Percentiles rank a stretch among this genome's conserved stretches.
phyloP scores from a whole-genome alignment of 441 rosid species.

The Erysimum cheiri region DNA sequence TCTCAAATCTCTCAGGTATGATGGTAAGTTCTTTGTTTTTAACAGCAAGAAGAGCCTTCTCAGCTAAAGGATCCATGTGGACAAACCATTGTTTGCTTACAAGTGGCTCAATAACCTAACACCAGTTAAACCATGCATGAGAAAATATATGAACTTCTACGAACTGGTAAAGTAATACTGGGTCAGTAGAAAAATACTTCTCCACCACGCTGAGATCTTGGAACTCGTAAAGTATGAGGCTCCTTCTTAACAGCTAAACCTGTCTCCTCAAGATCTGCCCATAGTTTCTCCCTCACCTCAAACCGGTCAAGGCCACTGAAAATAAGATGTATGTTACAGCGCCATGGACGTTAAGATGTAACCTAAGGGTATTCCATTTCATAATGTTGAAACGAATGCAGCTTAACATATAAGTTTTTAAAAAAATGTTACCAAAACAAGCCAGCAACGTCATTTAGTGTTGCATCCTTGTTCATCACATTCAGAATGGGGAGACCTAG shows the following conservation, averaged over 20 bases:
- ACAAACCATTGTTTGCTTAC: slow-evolving; percentile 99
- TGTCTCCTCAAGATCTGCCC: slow-evolving; percentile 98
- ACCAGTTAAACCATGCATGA: slow-evolving; percentile 36
- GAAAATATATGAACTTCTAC: slow-evolving; percentile 20
- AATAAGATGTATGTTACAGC: slow-evolving; percentile 43
- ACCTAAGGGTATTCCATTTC: slow-evolving; percentile 24
- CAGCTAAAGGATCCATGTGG: slow-evolving; percentile 93
- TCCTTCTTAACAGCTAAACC: slow-evolving; percentile 91
- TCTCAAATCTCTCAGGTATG: slow-evolving; percentile 94
- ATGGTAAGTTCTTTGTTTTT: slow-evolving; percentile 77
- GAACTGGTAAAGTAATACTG: slow-evolving; percentile 24
- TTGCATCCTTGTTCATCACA: slow-evolving; percentile 98
- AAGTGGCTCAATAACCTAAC: slow-evolving; percentile 89
- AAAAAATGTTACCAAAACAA: slow-evolving; percentile 65
- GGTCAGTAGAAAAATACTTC: slow-evolving; percentile 63
- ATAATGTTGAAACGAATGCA: slow-evolving; percentile 24
- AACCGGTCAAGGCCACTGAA: slow-evolving; percentile 92
- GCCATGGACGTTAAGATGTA: slow-evolving; percentile 34
- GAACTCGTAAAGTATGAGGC: slow-evolving; percentile 76
- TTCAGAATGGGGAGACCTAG: slow-evolving; percentile 96
- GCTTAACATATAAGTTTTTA: slow-evolving; percentile 27
- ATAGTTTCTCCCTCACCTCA: slow-evolving; percentile 83
- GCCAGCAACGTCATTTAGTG: slow-evolving; percentile 96
- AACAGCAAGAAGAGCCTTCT: slow-evolving; percentile 92
- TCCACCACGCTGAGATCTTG: slow-evolving; percentile 98